Evolutionary conservation across 2,329 filamentous ascomycete genomes (phyloP).

Genomic region (Penicillium sp.): DNA sequence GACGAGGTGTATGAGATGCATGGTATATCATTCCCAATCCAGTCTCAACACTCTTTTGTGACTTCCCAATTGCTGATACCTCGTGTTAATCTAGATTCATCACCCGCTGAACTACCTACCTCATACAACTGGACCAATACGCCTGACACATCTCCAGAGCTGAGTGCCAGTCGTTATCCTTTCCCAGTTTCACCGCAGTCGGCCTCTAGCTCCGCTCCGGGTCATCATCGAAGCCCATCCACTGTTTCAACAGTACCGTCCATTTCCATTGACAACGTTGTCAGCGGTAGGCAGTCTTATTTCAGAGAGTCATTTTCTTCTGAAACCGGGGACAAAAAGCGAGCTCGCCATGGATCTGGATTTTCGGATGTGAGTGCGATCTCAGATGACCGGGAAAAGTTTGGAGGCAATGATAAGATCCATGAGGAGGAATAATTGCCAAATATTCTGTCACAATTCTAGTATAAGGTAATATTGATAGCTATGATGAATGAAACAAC

Average conservation of each 20-base stretch:
- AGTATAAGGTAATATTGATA: not conserved
- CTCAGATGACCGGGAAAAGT: conserved; percentile 2
- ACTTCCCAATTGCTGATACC: not conserved
- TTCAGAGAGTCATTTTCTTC: conserved; percentile 5
- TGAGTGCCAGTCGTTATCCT: not conserved
- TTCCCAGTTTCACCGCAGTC: conserved; percentile 6
- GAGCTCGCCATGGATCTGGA: conserved; percentile 9
- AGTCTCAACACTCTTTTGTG: not conserved
- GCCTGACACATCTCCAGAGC: conserved; percentile 1
- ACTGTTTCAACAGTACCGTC: conserved; percentile 6
- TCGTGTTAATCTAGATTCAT: conserved; percentile 9
- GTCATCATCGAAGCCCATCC: conserved; percentile 6
- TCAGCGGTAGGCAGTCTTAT: conserved; percentile 2
- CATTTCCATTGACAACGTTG: conserved; percentile 12
- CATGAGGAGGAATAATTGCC: not conserved
- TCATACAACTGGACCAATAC: conserved; percentile 3
- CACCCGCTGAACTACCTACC: conserved; percentile 15
- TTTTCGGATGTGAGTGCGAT: conserved; percentile 8
- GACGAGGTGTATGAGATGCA: conserved; percentile 17
- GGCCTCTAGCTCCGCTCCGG: not conserved
- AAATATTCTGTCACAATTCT: not conserved
- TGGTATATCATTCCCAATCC: conserved; percentile 2
- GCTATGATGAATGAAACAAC: not conserved
- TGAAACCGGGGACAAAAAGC: not conserved
- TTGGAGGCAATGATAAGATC: conserved; percentile 10